phyloP scores from a whole-genome alignment of 2,329 filamentous ascomycete species.

The Catunica adiposa region DNA sequence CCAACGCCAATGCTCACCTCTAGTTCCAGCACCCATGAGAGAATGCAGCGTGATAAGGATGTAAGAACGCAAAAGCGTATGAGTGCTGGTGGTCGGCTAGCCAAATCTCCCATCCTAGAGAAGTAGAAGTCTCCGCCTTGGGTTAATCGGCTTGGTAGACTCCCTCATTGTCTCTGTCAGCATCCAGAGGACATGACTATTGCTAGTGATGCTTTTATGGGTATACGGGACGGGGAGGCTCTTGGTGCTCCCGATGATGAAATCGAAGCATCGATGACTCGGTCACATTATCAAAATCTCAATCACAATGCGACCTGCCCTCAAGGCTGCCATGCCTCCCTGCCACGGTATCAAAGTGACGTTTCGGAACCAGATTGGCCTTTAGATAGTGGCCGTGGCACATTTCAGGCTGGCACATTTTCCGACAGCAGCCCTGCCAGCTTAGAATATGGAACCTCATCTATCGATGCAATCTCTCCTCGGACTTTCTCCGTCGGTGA shows the following conservation, averaged over 20 bases:
- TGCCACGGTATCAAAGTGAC: neutral
- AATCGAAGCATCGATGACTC: neutral
- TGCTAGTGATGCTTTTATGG: neutral
- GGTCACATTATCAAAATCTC: neutral
- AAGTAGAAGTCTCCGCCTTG: conserved; percentile 30
- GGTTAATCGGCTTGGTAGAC: conserved; percentile 15
- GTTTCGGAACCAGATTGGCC: neutral
- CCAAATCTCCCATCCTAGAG: conserved; percentile 46
- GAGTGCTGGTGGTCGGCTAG: conserved; percentile 59
- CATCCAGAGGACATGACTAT: neutral
- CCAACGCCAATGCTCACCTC: conserved; percentile 34
- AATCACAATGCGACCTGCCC: neutral
- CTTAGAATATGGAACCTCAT: neutral
- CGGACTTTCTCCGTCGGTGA: neutral
- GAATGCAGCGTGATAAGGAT: conserved; percentile 45
- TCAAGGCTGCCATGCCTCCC: too few species aligned
- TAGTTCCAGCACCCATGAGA: conserved; percentile 25
- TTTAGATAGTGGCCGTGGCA: neutral
- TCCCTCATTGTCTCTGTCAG: conserved; percentile 7
- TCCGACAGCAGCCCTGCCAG: neutral
- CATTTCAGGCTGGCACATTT: neutral
- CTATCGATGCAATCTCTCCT: neutral
- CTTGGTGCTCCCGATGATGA: neutral
- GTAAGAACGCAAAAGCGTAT: conserved; percentile 59
- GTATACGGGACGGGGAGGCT: neutral